Evolutionary conservation across 495 filamentous ascomycete species (phyloP).

Genomic region (Aspergillus saccharolyticus): DNA sequence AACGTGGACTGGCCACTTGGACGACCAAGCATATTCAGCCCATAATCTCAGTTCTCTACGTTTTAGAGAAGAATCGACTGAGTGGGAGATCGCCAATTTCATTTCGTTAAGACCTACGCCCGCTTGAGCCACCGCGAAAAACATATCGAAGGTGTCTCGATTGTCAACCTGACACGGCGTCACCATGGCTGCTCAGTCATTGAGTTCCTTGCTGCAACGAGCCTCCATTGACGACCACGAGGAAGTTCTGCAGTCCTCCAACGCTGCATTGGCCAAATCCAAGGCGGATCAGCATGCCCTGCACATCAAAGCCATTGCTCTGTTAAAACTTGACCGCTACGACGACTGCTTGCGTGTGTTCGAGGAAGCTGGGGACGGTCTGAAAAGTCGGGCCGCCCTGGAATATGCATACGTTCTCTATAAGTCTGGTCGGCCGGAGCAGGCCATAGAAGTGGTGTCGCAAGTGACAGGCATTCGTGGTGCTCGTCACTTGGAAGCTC

Average conservation of each 20-base stretch:
- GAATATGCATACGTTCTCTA: slow-evolving; percentile 93
- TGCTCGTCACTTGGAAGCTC: slow-evolving; percentile 78
- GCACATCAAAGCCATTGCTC: slow-evolving; percentile 74
- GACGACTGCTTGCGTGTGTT: slow-evolving; percentile 79
- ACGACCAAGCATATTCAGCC: not conserved
- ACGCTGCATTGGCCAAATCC: slow-evolving; percentile 59
- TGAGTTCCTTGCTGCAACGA: slow-evolving; percentile 52
- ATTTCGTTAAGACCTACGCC: not conserved
- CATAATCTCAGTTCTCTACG: not conserved
- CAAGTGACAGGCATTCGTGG: slow-evolving; percentile 51
- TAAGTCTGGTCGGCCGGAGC: slow-evolving; percentile 69
- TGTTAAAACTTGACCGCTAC: slow-evolving; percentile 90
- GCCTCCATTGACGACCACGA: slow-evolving; percentile 70
- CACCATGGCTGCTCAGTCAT: slow-evolving; percentile 45
- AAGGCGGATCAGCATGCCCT: slow-evolving; percentile 63
- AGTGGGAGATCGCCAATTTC: not conserved
- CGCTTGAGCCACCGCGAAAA: not conserved
- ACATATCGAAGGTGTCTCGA: not conserved
- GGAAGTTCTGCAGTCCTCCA: slow-evolving; percentile 64
- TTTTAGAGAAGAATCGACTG: not conserved
- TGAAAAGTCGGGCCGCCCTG: slow-evolving; percentile 62
- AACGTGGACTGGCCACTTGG: slow-evolving; percentile 6
- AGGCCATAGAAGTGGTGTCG: slow-evolving; percentile 59
- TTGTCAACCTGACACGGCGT: slow-evolving; percentile 1
- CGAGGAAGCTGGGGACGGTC: slow-evolving; percentile 60